These are phyloP conservation scores for Psilocybe cubensis DNA, from an alignment of 768 basidiomycete species.

Conservation along the genomic window DNA sequence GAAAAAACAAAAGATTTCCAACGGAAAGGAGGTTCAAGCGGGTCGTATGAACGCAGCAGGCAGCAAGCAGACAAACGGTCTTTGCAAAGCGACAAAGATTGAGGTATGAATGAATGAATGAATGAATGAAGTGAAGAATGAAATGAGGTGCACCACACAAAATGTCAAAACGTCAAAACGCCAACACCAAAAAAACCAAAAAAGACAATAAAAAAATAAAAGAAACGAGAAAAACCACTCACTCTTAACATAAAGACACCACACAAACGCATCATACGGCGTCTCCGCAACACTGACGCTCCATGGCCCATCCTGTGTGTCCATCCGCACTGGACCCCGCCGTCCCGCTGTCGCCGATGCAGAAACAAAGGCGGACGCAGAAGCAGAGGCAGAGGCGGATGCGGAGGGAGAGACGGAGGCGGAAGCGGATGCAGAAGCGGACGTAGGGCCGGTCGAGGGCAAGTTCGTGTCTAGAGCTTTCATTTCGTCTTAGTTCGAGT, in stretches of 20 bases:
- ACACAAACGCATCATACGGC: constrained; percentile 72
- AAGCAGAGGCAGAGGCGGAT: no score
- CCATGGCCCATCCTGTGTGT: constrained; percentile 84
- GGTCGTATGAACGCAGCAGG: no score
- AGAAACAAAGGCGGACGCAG: no score
- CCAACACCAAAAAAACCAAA: neutral
- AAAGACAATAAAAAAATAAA: neutral
- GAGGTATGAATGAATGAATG: neutral
- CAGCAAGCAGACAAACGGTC: no score
- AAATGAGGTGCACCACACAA: neutral
- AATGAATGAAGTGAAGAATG: neutral
- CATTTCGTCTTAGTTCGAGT: constrained; percentile 34
- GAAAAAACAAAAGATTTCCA: no score
- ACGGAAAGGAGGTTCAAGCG: no score
- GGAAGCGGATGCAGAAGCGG: no score
- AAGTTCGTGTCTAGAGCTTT: constrained; percentile 45
- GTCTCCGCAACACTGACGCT: constrained; percentile 87
- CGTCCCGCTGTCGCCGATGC: no score
- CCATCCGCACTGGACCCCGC: constrained; percentile 62
- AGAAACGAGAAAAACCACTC: constrained; percentile 41
- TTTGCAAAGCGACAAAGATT: no score
- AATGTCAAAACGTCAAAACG: neutral
- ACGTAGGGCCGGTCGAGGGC: constrained; percentile 41
- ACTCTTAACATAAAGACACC: constrained; percentile 92
- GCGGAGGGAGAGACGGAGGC: no score